Conservation (phyloP, 306 rosid genomes). For the Glycine tomentella region DNA sequence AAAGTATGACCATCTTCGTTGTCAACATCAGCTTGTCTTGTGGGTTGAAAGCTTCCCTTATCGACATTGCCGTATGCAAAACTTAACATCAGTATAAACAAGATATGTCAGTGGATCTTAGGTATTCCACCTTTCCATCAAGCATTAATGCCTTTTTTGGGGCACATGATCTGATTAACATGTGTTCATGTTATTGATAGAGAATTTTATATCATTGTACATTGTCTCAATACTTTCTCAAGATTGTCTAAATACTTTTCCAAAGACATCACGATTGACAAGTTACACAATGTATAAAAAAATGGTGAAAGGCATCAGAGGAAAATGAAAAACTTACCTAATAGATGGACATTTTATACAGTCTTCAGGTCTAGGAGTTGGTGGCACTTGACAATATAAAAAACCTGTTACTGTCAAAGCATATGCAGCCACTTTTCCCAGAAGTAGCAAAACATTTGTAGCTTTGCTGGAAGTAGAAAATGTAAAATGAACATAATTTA, state of each 20-base stretch:
- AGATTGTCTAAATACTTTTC: neutral
- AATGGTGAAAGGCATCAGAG: neutral
- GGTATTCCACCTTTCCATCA: conserved; percentile 19
- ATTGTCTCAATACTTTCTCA: neutral
- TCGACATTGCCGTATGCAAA: conserved; percentile 37
- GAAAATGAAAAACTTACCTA: conserved; percentile 61
- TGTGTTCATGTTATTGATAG: neutral
- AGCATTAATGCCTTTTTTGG: neutral
- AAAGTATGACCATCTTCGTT: conserved; percentile 51
- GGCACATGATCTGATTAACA: no score
- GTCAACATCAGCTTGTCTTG: conserved; percentile 34
- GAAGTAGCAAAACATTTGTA: conserved; percentile 69
- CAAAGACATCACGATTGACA: neutral
- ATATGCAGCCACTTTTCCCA: conserved; percentile 67
- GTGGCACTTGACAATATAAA: conserved; percentile 66
- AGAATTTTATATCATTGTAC: neutral
- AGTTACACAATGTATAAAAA: neutral
- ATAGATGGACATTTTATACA: conserved; percentile 46
- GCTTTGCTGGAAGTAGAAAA: conserved; percentile 62
- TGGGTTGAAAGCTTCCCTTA: conserved; percentile 29
- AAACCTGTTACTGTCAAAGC: conserved; percentile 70
- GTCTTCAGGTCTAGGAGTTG: conserved; percentile 52
- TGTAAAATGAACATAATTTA: conserved; percentile 15
- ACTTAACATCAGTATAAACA: conserved; percentile 28
- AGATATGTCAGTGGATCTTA: conserved; percentile 10